Conservation (phyloP, 345 rosid genomes). For the Syzygium aromaticum region DNA sequence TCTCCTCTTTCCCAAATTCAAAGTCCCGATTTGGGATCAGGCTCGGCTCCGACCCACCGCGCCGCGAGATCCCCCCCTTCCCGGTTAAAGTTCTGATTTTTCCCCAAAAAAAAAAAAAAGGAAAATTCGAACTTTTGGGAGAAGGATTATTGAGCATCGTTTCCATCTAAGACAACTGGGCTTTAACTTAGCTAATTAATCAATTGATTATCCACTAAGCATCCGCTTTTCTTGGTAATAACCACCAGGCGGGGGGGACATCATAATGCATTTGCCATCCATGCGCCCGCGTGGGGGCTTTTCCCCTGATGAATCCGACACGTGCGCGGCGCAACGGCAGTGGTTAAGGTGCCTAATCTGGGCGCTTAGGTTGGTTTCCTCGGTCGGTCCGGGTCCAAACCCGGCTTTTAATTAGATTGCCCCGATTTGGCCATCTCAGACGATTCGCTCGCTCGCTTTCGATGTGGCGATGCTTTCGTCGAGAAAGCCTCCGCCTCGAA, state of each 20-base stretch:
- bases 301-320: neutral
- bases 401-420: neutral
- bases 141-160: neutral
- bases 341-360: neutral
- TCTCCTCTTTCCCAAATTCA: neutral
- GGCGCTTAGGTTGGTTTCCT: neutral
- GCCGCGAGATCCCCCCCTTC: neutral
- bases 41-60: slow-evolving; percentile 1
- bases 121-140: neutral
- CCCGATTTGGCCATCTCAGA: neutral
- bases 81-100: neutral
- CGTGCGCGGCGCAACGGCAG: neutral
- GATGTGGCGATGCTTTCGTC: neutral
- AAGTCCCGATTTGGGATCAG: neutral
- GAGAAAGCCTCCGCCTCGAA: neutral
- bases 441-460: too few relatives aligned
- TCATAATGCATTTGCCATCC: neutral
- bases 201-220: neutral
- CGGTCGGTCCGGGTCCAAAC: neutral
- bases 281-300: too few relatives aligned
- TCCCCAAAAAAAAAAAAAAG: neutral
- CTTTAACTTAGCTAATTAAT: neutral
- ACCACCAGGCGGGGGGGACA: neutral
- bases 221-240: neutral
- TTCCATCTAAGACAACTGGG: neutral